Base-by-base conservation (phyloP, 768 basidiomycete species). In the Gloeopeniophorella convolvens region DNA sequence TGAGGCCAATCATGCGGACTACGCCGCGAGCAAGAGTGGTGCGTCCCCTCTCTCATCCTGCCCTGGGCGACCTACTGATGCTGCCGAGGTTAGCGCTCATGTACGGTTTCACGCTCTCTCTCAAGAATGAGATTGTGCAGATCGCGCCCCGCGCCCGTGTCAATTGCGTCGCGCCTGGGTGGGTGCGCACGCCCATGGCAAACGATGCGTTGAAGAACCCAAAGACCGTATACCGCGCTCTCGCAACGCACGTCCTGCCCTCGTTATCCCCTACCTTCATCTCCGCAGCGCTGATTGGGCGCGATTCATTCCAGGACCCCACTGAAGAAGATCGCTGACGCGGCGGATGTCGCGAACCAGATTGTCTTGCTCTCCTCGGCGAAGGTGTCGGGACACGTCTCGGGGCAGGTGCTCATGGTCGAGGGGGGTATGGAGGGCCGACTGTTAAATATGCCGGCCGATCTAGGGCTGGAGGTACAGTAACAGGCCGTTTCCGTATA, bases 121-220 rank as follows among this genome's bases (percentile, higher is more conserved):
- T 88, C 57, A 88, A 89, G 67, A 89, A 88, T 63, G 85, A 89
- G 65, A 86, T 88, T 46, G 85, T 89, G 37, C 78, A 78, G 65
- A 76, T 87, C 51, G 84, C 85, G 0, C 82, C 84, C 0, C 72
- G 65, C 47, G 87, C 76, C 0, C 72, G 85, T n/a, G 84, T 87
- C 3, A 88, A 88, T 56, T 70, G 71, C 36, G 71, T 89, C 15
- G 81, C 75, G 0, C 85, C 86, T 4, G 84, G 84, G 5, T 85
- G 80, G 63, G 62, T 56, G 12, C 12, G 12, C 41, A 87, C 85
- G 49, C 75, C 79, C 0, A 82, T 79, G 78, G 81, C 74, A 0
- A 77, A 75, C 53, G 71, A 75, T 8, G 69, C 75, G 1, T 65
- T 89, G 42, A 72, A 77, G 47, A 70, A 87, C 56, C 78, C 78